Base-by-base conservation (phyloP, 2,329 filamentous ascomycete genomes). In the Penicillium palitans region DNA sequence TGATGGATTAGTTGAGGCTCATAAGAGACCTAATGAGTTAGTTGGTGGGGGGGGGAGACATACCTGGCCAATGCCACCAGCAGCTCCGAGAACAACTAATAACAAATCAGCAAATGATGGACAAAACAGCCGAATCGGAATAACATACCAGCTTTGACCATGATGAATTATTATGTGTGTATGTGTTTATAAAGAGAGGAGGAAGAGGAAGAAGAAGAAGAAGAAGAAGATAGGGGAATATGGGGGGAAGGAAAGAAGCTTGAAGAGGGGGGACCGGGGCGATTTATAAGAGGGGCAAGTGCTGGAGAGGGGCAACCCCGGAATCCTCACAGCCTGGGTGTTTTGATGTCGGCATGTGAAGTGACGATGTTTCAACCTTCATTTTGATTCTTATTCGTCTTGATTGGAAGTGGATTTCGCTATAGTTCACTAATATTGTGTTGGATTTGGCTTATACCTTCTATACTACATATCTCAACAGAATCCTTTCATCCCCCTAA, bases 41-140 rank as follows among this genome's bases (percentile, higher is more conserved):
- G 6, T 9, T 19, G 19, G 19, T 19, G 19, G 35, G n/a, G n/a
- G 17, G 17, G n/a, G 21, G 24, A 7, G n/a, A 75, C 81, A 71
- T 76, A 96, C 93, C 88, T 97, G 93, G 79, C 93, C 95, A 87
- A 99, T 99, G 83, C 95, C 95, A 81, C 95, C 95, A 78, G 93
- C 88, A 76, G 93, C 95, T 80, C 95, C 95, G 81, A 95, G 92
- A 83, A 99, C 93, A 75, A 83, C 84, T 85, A 67, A 54, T 52
- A 29, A 42, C 13, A 40, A 58, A 59, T 72, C 35, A 73, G 69
- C 37, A 24, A 19, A 45, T 19, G 21, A 57, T 35, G 12, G 21
- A 31, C 7, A 24, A 31, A 12, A 5, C 19, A 48, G 24, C 12
- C 2, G 45, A 48, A 52, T 8, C 12, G 1, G 45, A 48, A 52